A percentile compares a stretch with the other conserved stretches of the same genome.
phyloP scores from a whole-genome alignment of 2,329 filamentous ascomycete genomes.

The Zasmidium cellare region DNA sequence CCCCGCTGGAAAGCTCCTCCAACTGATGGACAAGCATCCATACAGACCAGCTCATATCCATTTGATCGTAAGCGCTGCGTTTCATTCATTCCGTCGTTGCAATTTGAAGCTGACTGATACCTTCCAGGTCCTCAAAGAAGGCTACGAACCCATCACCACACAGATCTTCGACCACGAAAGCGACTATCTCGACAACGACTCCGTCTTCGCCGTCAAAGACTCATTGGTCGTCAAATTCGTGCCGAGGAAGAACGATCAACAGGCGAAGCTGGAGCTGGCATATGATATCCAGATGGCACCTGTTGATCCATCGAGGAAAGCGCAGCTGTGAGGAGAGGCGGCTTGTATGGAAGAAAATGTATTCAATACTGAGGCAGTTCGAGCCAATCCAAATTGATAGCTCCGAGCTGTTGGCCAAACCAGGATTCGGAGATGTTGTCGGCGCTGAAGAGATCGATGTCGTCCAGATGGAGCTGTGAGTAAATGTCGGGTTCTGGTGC shows the following conservation, averaged over 20 bases:
- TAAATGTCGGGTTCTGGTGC: constrained; percentile 8
- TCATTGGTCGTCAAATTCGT: constrained; percentile 59
- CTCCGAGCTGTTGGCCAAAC: constrained; percentile 28
- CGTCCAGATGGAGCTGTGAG: constrained; percentile 18
- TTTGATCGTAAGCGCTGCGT: constrained; percentile 12
- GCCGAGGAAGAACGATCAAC: constrained; percentile 51
- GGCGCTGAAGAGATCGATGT: constrained; percentile 22
- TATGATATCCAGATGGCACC: constrained; percentile 18
- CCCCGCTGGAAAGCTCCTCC: constrained; percentile 52
- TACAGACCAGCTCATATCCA: constrained; percentile 66
- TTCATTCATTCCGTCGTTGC: not conserved
- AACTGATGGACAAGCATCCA: constrained; percentile 61
- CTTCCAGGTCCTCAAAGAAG: constrained; percentile 40
- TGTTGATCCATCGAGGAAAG: constrained; percentile 7
- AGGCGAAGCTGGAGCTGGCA: constrained; percentile 19
- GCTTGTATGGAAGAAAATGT: not conserved
- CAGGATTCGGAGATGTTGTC: constrained; percentile 27
- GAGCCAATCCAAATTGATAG: constrained; percentile 28
- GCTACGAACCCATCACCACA: constrained; percentile 69
- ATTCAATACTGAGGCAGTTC: constrained; percentile 16
- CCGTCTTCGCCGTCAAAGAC: constrained; percentile 48
- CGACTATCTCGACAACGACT: constrained; percentile 18
- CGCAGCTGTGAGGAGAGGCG: not conserved
- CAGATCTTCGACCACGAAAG: constrained; percentile 67
- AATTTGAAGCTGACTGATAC: not conserved